Percentiles rank a stretch among this genome's conserved stretches.
Conservation (phyloP, 441 rosid genomes). For the Populus hybrid region DNA sequence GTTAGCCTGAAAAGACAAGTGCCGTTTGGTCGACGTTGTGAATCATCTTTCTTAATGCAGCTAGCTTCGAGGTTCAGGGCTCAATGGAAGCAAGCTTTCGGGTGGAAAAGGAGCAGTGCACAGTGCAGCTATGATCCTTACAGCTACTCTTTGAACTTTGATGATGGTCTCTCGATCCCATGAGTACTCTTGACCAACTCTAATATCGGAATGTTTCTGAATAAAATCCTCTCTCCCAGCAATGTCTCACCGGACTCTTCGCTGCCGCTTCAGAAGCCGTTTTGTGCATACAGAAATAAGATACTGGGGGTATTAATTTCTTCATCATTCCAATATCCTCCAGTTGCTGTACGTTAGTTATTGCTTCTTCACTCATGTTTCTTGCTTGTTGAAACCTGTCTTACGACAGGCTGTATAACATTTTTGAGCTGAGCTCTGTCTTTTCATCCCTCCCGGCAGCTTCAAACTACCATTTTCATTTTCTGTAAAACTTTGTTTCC, state of each 20-base stretch:
- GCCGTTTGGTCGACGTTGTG: slow-evolving; percentile 22
- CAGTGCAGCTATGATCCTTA: slow-evolving; percentile 55
- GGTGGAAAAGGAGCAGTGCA: slow-evolving; percentile 33
- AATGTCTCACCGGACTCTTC: background rate
- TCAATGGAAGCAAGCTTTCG: slow-evolving; percentile 34
- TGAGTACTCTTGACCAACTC: slow-evolving; percentile 10
- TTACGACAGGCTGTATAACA: too few relatives aligned
- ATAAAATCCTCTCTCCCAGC: slow-evolving; percentile 2
- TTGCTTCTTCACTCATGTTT: background rate
- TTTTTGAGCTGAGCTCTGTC: background rate
- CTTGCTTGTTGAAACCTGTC: background rate
- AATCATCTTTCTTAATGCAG: slow-evolving; percentile 33
- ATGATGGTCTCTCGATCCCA: slow-evolving; percentile 40
- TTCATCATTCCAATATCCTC: background rate
- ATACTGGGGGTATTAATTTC: background rate
- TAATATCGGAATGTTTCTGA: slow-evolving; percentile 4
- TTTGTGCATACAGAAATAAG: background rate
- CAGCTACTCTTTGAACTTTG: slow-evolving; percentile 63
- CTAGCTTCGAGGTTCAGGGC: slow-evolving; percentile 45
- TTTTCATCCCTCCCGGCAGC: background rate
- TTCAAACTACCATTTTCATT: background rate
- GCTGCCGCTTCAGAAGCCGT: background rate
- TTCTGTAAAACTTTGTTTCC: background rate
- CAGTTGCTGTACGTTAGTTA: background rate
- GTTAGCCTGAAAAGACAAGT: slow-evolving; percentile 19